Conservation (phyloP, 345 rosid genomes). For the Pistacia vera region DNA sequence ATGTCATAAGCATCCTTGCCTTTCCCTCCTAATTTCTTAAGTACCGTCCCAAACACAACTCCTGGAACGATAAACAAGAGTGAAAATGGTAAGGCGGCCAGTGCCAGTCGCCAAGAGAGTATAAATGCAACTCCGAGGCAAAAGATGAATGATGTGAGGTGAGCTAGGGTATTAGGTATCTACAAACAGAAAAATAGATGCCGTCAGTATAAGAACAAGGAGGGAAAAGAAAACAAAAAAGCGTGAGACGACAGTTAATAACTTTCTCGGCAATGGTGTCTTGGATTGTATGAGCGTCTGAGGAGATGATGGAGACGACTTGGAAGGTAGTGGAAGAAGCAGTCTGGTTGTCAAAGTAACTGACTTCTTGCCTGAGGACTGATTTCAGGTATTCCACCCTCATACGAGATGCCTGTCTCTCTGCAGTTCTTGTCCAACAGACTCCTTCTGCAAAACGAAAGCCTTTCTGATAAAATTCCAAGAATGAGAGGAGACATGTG, state of each 20-base stretch:
- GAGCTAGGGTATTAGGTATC: conserved; percentile 48
- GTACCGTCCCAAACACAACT: conserved; percentile 43
- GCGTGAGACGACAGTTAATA: neutral
- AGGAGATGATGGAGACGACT: conserved; percentile 44
- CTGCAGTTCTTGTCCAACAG: conserved; percentile 63
- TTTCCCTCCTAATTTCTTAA: conserved; percentile 41
- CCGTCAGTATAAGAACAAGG: neutral
- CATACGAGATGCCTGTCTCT: conserved; percentile 52
- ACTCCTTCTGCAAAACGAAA: conserved; percentile 43
- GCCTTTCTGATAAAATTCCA: too few species aligned
- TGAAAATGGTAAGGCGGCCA: conserved; percentile 50
- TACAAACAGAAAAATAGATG: conserved; percentile 15
- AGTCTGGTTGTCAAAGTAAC: conserved; percentile 48
- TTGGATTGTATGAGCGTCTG: conserved; percentile 52
- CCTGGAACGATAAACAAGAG: conserved; percentile 48
- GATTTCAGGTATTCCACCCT: conserved; percentile 48
- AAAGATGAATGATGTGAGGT: conserved; percentile 42
- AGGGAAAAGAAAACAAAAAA: neutral
- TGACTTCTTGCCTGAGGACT: conserved; percentile 53
- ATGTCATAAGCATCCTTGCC: conserved; percentile 42
- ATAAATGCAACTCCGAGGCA: conserved; percentile 35
- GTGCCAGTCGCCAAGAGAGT: conserved; percentile 56
- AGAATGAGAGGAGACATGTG: too few species aligned
- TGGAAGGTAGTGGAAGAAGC: conserved; percentile 38
- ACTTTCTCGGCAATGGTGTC: conserved; percentile 55